These are phyloP conservation scores for Leishmania major DNA, from an alignment of 208 protist species.

Conservation along the genomic window DNA sequence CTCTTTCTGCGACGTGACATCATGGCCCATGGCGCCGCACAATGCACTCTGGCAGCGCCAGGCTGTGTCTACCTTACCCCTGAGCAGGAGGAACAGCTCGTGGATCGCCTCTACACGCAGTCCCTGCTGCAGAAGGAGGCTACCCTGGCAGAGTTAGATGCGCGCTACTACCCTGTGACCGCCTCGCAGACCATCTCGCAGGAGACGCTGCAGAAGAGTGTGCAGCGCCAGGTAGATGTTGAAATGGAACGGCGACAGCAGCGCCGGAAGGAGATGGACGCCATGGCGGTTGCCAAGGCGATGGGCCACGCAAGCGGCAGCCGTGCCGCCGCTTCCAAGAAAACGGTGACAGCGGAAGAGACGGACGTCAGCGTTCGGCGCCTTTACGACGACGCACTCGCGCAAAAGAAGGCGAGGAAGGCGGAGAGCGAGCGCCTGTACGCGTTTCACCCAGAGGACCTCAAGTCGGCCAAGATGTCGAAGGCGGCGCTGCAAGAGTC, in stretches of 20 bases:
- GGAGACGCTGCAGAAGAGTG: constrained; percentile 66
- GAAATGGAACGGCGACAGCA: constrained; percentile 67
- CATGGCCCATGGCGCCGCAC: not conserved
- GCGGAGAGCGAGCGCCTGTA: constrained; percentile 67
- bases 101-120: constrained; percentile 73
- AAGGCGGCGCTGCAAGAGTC: constrained; percentile 66
- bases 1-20: not conserved
- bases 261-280: constrained; percentile 47
- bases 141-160: constrained; percentile 58
- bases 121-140: constrained; percentile 55
- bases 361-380: constrained; percentile 55
- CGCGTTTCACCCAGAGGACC: constrained; percentile 46
- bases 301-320: constrained; percentile 4
- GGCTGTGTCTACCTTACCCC: constrained; percentile 26
- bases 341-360: constrained; percentile 34
- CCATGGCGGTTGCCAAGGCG: constrained; percentile 12
- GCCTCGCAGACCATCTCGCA: constrained; percentile 44
- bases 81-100: constrained; percentile 59
- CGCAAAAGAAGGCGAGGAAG: constrained; percentile 57
- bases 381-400: constrained; percentile 75
- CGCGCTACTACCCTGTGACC: constrained; percentile 74
- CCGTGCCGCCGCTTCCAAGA: not conserved
- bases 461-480: constrained; percentile 49
- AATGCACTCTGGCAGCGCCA: too few species aligned
- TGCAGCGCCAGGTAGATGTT: constrained; percentile 75